Percentiles rank a stretch among this genome's conserved stretches.
These are phyloP conservation scores for Glycine tomentella DNA, from an alignment of 306 rosid genomes.

Conservation along the genomic window DNA sequence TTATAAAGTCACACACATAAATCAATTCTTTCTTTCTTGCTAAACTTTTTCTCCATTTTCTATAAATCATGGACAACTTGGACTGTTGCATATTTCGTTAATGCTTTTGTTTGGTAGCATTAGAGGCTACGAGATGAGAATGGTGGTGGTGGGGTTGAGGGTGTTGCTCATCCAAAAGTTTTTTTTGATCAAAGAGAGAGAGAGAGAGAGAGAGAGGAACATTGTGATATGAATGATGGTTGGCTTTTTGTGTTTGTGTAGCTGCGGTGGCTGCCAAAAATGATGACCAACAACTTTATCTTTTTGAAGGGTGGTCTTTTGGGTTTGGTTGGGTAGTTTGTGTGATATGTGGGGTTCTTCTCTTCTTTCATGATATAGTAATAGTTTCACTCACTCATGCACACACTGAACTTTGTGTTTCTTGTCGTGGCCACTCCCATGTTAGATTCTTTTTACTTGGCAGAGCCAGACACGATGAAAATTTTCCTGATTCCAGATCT, in stretches of 20 bases:
- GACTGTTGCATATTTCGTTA: slow-evolving; percentile 11
- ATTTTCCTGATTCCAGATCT: slow-evolving; percentile 45
- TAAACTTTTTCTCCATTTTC: background rate
- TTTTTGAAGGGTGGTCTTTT: slow-evolving; percentile 50
- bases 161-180: slow-evolving; percentile 74
- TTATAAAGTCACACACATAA: background rate
- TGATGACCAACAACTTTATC: slow-evolving; percentile 71
- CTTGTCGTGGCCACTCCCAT: slow-evolving; percentile 46
- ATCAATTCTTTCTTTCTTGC: background rate
- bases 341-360: slow-evolving; percentile 53
- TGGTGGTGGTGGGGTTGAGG: slow-evolving; percentile 55
- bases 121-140: slow-evolving; percentile 26
- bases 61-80: slow-evolving; percentile 9
- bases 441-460: slow-evolving; percentile 49
- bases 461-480: slow-evolving; percentile 36
- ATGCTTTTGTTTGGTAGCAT: slow-evolving; percentile 33
- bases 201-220: slow-evolving; percentile 46
- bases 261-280: slow-evolving; percentile 68
- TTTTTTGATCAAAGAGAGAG: slow-evolving; percentile 33
- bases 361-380: slow-evolving; percentile 47
- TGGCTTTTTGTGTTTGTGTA: slow-evolving; percentile 73
- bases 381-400: slow-evolving; percentile 37
- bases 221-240: slow-evolving; percentile 65
- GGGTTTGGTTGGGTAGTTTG: slow-evolving; percentile 56
- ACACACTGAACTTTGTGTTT: slow-evolving; percentile 43